Base-by-base conservation (phyloP, 2,329 filamentous ascomycete species). In the Pseudopyricularia cyperi region DNA sequence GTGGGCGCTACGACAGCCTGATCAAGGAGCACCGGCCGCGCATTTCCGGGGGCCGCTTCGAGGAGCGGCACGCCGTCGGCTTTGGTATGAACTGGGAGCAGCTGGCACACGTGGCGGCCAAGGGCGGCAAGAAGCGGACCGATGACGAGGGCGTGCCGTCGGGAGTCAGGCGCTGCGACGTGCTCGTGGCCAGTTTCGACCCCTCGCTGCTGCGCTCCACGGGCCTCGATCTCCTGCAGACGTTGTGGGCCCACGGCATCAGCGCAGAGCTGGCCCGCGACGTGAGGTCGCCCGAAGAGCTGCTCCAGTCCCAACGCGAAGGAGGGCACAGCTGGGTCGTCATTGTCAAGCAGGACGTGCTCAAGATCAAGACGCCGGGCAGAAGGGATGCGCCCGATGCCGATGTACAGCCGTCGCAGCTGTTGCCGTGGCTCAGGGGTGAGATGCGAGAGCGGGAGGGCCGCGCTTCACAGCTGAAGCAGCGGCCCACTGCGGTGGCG, bases 41-140 rank as follows among this genome's bases (percentile, higher is more conserved):
- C 56, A 77, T 82, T 42, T 74, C 80, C 39, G 39, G 39, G 9
- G 76, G 74, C 24, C 77, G 77, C 53, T 72, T 77, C 44, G 74
- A 79, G 52, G 81, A 83, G 59, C 80, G 81, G 19, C 88, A 94
- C 62, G 91, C 89, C 5, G 93, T 97, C 11, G 93, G 94, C 1
- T 91, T 97, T 63, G 94, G 89, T 61, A 71, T 97, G 39, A 87
- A 87, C 24, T 94, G 90, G 82, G 90, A 96, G 60, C 81, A 85
- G 53, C 72, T 95, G 4, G 83, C 83, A 7, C 79, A 79, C 39
- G 80, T 87, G 63, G 71, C 77, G 3, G 80, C 80, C 52, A 39
- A 52, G 15, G 37, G 55, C n/a, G 53, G 54, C 28, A 42, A 66
- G 68, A 87, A 85, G 59, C 24, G 48, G 24, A 62, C 46, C 26